Conservation (phyloP, 345 rosid genomes). For the Salix dunnii region DNA sequence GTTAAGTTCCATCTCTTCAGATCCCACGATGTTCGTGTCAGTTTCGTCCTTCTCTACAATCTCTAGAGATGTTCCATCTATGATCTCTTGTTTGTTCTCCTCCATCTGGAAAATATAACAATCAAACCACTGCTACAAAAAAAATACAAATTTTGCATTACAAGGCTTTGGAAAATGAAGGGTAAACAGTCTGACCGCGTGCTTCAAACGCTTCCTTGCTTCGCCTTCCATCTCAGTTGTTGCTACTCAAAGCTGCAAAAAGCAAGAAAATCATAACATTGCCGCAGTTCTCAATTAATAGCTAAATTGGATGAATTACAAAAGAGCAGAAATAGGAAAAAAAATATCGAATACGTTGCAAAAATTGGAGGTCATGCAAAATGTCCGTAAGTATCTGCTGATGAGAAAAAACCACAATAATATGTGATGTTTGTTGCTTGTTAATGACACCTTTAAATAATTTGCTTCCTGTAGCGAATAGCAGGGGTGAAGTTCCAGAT, state of each 20-base stretch:
- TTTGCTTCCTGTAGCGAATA: not conserved
- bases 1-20: constrained; percentile 76
- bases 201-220: constrained; percentile 62
- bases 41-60: constrained; percentile 49
- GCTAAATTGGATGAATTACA: not conserved
- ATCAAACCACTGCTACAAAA: not conserved
- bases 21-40: constrained; percentile 46
- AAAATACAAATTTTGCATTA: not conserved
- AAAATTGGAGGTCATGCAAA: no score
- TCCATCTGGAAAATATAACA: constrained; percentile 37
- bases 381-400: not conserved
- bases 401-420: no score
- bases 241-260: not conserved
- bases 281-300: not conserved
- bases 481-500: not conserved
- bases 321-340: not conserved
- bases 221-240: constrained; percentile 39
- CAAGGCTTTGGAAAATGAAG: not conserved
- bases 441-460: no score
- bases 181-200: constrained; percentile 37
- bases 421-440: not conserved
- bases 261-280: not conserved
- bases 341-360: not conserved
- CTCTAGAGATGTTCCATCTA: constrained; percentile 33
- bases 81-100: constrained; percentile 37